Conservation (phyloP, 108 stramenopile species). For the Licmophora abbreviata region DNA sequence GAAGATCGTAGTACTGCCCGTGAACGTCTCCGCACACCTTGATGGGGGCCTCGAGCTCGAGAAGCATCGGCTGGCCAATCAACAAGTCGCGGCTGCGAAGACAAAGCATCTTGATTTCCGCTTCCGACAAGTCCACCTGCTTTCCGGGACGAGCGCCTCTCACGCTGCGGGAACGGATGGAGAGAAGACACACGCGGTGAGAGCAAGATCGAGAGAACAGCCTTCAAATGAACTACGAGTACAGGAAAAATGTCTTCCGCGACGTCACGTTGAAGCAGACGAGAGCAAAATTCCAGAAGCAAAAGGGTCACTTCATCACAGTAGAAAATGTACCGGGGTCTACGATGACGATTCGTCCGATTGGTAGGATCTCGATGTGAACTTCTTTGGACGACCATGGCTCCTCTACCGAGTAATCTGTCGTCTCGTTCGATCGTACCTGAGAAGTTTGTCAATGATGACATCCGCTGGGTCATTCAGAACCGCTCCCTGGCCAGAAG, state of each 20-base stretch:
- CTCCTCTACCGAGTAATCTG: neutral
- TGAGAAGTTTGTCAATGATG: slow-evolving; percentile 83
- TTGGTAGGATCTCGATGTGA: neutral
- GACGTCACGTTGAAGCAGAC: neutral
- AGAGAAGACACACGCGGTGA: neutral
- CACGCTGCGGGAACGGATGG: slow-evolving; percentile 29
- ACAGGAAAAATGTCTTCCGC: neutral
- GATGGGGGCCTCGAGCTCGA: slow-evolving; percentile 96
- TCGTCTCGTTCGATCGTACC: slow-evolving; percentile 20
- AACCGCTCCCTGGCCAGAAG: slow-evolving; percentile 44
- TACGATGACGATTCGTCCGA: neutral
- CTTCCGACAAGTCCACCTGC: slow-evolving; percentile 83
- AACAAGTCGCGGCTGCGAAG: slow-evolving; percentile 86
- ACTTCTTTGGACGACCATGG: neutral
- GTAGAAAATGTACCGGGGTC: neutral
- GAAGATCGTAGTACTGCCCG: slow-evolving; percentile 96
- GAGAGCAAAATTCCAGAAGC: neutral
- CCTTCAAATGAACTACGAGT: neutral
- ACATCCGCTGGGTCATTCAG: slow-evolving; percentile 83
- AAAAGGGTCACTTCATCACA: neutral
- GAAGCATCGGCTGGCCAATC: slow-evolving; percentile 96
- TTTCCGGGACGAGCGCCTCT: slow-evolving; percentile 86
- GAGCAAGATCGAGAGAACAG: neutral
- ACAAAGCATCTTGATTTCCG: slow-evolving; percentile 92
- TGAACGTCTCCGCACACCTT: slow-evolving; percentile 98